Base-by-base conservation (phyloP, 768 basidiomycete genomes). In the Cyclocybe aegerita region DNA sequence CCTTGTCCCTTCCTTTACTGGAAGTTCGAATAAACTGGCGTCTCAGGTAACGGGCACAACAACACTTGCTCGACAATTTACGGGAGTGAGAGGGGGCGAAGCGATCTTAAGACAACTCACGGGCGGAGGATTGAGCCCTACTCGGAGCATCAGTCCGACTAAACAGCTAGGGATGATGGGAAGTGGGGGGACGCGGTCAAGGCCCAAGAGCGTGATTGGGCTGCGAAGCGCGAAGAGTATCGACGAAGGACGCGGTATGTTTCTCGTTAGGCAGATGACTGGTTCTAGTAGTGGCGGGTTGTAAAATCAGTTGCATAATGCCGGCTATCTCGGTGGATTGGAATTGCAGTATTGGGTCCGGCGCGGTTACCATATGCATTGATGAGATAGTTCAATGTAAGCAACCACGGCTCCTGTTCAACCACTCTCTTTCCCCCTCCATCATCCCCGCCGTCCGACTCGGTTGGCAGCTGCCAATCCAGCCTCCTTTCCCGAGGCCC, bases 151-250 rank as follows among this genome's bases (percentile, higher is more conserved):
- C 32, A 90, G 87, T 53, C 87, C 90, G 9, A 89, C 86, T 32
- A 91, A 90, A 63, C 82, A 85, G 57, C 51, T 85, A 44, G 78
- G 76, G 33, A 70, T 56, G 42, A 59, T 55, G n/a, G 65, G 65
- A 11, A 56, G 50, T 9, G 70, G 73, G 6, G 63, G 64, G 11
- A 63, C 70, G 14, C 73, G 82, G 38, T 81, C 87, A 7, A 71
- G 90, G 48, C 90, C 90, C 9, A 90, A 86, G 74, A 90, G 87
- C 60, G 85, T 88, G 17, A 81, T 86, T 49, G 88, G 87, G 10
- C 81, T 86, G 67, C 74, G 88, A 57, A 77, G 70, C 50, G 62
- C 76, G 16, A 83, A 79, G 61, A 84, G 82, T 49, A 62, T 77
- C 29, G 88, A 88, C 55, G 86, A 88, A 63, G 87, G 84, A 9